phyloP scores from a whole-genome alignment of 2,329 filamentous ascomycete species.

The Ophiocordyceps robertsii region DNA sequence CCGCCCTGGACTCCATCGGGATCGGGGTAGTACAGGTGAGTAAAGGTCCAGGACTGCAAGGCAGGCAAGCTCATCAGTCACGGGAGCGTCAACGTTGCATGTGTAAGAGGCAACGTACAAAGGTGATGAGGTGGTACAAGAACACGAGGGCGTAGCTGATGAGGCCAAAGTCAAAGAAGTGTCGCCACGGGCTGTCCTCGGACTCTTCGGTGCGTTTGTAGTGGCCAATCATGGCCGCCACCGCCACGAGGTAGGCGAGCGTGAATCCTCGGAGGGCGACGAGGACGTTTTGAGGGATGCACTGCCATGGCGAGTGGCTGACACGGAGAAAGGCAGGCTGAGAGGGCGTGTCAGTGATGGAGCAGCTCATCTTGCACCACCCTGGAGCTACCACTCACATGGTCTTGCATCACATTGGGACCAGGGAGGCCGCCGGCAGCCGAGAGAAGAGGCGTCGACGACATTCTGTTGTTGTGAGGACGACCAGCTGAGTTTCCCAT shows the following conservation, averaged over 20 bases:
- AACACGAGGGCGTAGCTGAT: conserved; percentile 28
- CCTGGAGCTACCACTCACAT: conserved; percentile 10
- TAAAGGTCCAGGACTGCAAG: conserved; percentile 34
- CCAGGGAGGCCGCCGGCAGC: conserved; percentile 15
- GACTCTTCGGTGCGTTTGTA: conserved; percentile 30
- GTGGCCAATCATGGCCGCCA: conserved; percentile 26
- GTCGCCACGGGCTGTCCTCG: conserved; percentile 23
- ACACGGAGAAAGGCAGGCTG: conserved; percentile 38
- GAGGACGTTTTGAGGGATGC: conserved; percentile 30
- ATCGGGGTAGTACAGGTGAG: conserved; percentile 34
- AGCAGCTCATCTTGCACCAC: not conserved
- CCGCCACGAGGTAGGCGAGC: conserved; percentile 27
- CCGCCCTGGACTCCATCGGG: conserved; percentile 21
- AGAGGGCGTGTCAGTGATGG: not conserved
- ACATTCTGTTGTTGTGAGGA: conserved; percentile 12
- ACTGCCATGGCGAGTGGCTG: conserved; percentile 36
- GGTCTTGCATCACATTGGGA: conserved; percentile 20
- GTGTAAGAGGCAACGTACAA: conserved; percentile 22
- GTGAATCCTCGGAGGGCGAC: conserved; percentile 28
- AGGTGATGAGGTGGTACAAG: conserved; percentile 30
- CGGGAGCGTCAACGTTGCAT: not conserved
- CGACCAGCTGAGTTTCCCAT: not conserved
- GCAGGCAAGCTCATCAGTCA: not conserved
- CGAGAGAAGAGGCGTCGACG: conserved; percentile 20
- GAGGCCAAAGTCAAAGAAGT: conserved; percentile 35